Conservation (phyloP, 148 eudicot genomes). For the Arctostaphylos glauca region DNA sequence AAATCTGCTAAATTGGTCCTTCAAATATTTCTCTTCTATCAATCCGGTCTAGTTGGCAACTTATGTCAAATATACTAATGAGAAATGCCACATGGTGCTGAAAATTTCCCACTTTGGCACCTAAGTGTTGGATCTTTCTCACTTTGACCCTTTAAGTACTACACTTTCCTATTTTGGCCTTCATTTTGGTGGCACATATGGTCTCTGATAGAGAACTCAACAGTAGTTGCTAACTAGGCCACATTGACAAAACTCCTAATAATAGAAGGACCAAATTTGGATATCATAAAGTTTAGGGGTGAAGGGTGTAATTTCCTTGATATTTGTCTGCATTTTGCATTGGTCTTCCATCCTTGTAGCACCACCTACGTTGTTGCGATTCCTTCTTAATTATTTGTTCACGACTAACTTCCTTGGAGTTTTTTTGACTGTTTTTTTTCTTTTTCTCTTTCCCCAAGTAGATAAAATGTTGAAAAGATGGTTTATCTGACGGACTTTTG, state of each 20-base stretch:
- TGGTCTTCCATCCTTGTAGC: background rate
- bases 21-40: background rate
- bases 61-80: background rate
- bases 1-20: background rate
- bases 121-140: too few relatives aligned
- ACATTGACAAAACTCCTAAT: background rate
- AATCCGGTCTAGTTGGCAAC: background rate
- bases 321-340: background rate
- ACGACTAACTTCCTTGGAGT: background rate
- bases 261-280: background rate
- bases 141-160: background rate
- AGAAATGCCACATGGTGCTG: too few relatives aligned
- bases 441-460: background rate
- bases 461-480: conserved; percentile 14
- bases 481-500: conserved; percentile 4
- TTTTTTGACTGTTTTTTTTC: background rate
- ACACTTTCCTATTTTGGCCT: background rate
- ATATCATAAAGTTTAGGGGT: background rate
- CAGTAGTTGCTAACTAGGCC: background rate
- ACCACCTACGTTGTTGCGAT: background rate
- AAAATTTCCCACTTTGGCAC: too few relatives aligned
- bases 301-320: background rate
- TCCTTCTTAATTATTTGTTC: background rate
- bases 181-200: background rate
- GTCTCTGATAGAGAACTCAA: background rate